Percentiles rank a stretch among this genome's conserved stretches.
These are phyloP conservation scores for Mucor plumbeus DNA, from an alignment of 371 early-diverging fungal species.

Conservation along the genomic window DNA sequence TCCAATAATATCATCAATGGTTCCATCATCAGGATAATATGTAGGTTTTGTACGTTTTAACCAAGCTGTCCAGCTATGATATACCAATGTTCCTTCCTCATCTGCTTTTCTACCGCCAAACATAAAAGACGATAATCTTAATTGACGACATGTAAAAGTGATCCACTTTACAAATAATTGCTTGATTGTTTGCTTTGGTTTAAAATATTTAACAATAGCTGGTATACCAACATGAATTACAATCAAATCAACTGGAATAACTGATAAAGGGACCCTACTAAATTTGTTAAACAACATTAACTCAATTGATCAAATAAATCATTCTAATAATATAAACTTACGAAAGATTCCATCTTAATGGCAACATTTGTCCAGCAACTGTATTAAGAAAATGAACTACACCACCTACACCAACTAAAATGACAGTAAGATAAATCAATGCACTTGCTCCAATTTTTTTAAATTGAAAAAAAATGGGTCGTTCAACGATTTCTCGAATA, in stretches of 20 bases:
- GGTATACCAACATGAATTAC: constrained; percentile 76
- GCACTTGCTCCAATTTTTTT: constrained; percentile 80
- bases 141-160: constrained; percentile 54
- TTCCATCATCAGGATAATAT: constrained; percentile 44
- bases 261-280: constrained; percentile 67
- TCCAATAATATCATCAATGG: constrained; percentile 37
- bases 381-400: constrained; percentile 42
- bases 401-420: constrained; percentile 72
- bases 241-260: constrained; percentile 79
- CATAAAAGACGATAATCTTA: constrained; percentile 83
- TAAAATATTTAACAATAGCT: constrained; percentile 51
- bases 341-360: constrained; percentile 59
- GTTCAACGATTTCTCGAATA: constrained; percentile 86
- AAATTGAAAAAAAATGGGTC: constrained; percentile 73
- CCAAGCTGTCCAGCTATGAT: constrained; percentile 26
- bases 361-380: constrained; percentile 38
- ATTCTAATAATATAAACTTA: constrained; percentile 8
- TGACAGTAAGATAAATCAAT: constrained; percentile 76
- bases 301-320: neutral
- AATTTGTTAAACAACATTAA: constrained; percentile 34
- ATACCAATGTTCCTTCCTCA: constrained; percentile 49
- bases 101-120: constrained; percentile 70
- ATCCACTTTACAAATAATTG: constrained; percentile 64
- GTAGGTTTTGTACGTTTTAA: constrained; percentile 3
- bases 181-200: constrained; percentile 54